Base-by-base conservation (phyloP, 169 alveolate species). In the Cryptosporidium meleagridis region DNA sequence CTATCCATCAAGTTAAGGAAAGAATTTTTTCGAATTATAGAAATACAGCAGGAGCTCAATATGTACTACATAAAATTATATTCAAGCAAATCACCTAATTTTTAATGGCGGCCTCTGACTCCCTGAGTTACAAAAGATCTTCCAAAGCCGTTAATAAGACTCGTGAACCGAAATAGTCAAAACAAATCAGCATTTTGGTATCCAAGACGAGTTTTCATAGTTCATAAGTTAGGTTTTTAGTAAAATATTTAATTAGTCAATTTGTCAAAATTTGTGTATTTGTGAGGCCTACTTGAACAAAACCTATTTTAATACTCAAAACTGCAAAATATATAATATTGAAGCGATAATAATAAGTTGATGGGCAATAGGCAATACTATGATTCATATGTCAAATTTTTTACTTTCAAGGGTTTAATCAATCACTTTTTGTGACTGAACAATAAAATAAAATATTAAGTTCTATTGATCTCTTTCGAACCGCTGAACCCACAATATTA, bases 21-120 rank as follows among this genome's bases (percentile, higher is more conserved):
- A 23, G 89, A 80, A 29, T 80, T 65, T 41, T 26, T 44, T 3
- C 31, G 89, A 59, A 65, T 80, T 16, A 62, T 80, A 29, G 69
- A 44, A 18, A 5, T 80, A 35, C 89, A 80, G 41, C 89, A 80
- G n/a, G 14, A 8, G n/a, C 73, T 44, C 21, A 33, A 45, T 21
- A 80, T 23, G 33, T 31, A 10, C 16, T 41, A 23, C 23, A n/a
- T 80, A 26, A 44, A 67, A 52, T 18, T 70, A 29, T 70, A 70
- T 44, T 33, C 35, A 55, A 55, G 35, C 18, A 26, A 55, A 55
- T 12, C 1, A 4, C 10, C 23, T 55, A 26, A 23, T 55, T 21
- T 23, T 23, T 55, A 55, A 55, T 14, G 12, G 12, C 5, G 8
- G 23, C 23, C 7, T 26, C 18, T 16, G 18, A 16, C 14, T 55